Evolutionary conservation across 1,139 yeast species (phyloP), one percentile per base, ranked within the genome.

Genomic region (Geotrichum klebahnii): DNA sequence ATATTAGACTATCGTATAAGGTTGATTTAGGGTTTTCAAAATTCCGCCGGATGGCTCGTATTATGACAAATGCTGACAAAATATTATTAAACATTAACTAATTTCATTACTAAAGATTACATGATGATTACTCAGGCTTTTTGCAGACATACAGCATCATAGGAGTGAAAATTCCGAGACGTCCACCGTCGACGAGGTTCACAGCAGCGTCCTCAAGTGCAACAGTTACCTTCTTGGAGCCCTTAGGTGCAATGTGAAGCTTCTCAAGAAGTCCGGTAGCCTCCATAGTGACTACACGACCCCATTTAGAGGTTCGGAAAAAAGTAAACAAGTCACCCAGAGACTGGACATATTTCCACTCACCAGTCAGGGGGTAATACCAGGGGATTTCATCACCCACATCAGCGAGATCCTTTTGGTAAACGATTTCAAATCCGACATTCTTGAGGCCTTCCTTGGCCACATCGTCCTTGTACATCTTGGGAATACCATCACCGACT

Each of bases 201-300:
- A 90, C 82, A 53, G 98, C 98, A 57, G 98, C 98, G 66, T 90
- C 95, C 74, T 92, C 98, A 61, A 92, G 79, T 34, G 97, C 97
- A 57, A 74, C 76, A 39, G 97, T 88, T 57, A 92, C 97, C 73
- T 87, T 83, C 67, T 77, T 79, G 45, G 97, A 86, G 54, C 96
- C 98, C 70, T 84, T 81, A 67, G 98, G 97, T 46, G 97, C 97
- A 55, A 92, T 63, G 50, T 96, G 94, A 34, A 89, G 48, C 66
- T 72, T 81, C 74, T 92, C 99, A 77, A 92, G 71, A 34, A 82
- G 61, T 35, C 90, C 86, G 55, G 92, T 92, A 57, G 83, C 74
- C 61, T 78, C 80, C 61, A 90, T 87, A 57, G 98, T 92, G 65
- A 89, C 61, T 62, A 77, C 73, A 77, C 98, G 86, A 64, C 98